These are phyloP conservation scores for Raffaelea ambrosiae DNA, from an alignment of 2,329 filamentous ascomycete genomes.

Conservation along the genomic window DNA sequence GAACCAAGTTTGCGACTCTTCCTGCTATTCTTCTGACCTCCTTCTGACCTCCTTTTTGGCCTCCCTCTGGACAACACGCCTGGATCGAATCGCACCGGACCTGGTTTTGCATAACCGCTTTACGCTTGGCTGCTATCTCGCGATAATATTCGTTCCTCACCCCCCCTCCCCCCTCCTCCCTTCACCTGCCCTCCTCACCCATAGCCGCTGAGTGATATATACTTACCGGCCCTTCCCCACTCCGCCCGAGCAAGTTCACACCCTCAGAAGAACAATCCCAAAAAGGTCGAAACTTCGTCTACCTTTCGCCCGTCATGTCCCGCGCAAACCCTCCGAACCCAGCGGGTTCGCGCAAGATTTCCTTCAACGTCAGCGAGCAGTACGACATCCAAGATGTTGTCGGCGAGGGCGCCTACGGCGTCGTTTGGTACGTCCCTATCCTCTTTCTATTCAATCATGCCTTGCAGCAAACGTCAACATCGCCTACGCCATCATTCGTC, in stretches of 20 bases:
- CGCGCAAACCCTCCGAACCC: constrained; percentile 48
- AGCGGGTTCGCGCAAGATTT: constrained; percentile 79
- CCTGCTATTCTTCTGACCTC: too few species aligned
- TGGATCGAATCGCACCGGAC: too few species aligned
- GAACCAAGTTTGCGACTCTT: too few species aligned
- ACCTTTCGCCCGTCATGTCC: constrained; percentile 35
- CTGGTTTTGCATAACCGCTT: too few species aligned
- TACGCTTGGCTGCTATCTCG: too few species aligned
- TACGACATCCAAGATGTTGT: constrained; percentile 99
- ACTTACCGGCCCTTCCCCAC: neutral
- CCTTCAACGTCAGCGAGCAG: constrained; percentile 98
- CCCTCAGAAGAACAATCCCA: neutral
- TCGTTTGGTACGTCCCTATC: constrained; percentile 70
- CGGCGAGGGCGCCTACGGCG: constrained; percentile 94
- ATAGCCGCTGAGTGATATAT: neutral
- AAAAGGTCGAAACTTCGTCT: too few species aligned
- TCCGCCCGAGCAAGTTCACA: neutral
- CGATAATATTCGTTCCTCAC: too few species aligned
- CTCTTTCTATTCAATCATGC: neutral
- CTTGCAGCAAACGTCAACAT: neutral
- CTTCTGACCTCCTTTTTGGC: too few species aligned
- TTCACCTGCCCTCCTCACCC: neutral
- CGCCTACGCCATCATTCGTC: too few species aligned
- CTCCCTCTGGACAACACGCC: too few species aligned
- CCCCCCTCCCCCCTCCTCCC: neutral